A percentile compares a stretch with the other conserved stretches of the same genome.
phyloP scores from a whole-genome alignment of 2,329 filamentous ascomycete species.

The Paecilomyces variotii region DNA sequence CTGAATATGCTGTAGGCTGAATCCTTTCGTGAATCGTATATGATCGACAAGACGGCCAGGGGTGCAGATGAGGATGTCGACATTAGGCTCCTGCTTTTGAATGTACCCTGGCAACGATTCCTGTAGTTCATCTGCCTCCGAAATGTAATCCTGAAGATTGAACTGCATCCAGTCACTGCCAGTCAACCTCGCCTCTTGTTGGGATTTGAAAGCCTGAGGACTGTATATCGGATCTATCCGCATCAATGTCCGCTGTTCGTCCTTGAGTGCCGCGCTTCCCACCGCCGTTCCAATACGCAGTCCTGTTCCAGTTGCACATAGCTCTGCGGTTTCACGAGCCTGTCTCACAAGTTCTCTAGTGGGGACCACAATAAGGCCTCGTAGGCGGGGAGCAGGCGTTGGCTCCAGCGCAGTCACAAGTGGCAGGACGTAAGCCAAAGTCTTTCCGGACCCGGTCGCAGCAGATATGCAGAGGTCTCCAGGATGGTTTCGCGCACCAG shows the following conservation, averaged over 20 bases:
- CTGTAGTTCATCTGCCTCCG: constrained; percentile 31
- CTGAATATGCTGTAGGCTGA: constrained; percentile 66
- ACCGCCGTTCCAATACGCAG: constrained; percentile 75
- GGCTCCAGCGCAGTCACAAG: constrained; percentile 69
- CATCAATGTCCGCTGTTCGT: constrained; percentile 56
- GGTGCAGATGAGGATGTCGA: constrained; percentile 85
- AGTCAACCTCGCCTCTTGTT: constrained; percentile 35
- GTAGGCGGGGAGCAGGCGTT: constrained; percentile 56
- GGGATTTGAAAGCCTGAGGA: constrained; percentile 47
- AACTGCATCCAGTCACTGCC: constrained; percentile 42
- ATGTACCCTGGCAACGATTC: constrained; percentile 54
- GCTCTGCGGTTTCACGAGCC: constrained; percentile 68
- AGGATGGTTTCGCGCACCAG: constrained; percentile 50
- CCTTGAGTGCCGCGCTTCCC: constrained; percentile 66
- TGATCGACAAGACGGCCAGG: constrained; percentile 90
- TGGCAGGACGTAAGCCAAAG: constrained; percentile 80
- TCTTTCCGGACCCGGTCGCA: constrained; percentile 93
- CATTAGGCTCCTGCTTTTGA: constrained; percentile 57
- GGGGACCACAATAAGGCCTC: constrained; percentile 78
- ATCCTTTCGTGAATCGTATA: constrained; percentile 73
- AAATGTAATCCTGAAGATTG: constrained; percentile 38
- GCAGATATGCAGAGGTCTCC: constrained; percentile 87
- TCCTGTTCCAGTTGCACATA: constrained; percentile 62
- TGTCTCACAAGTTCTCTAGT: constrained; percentile 87
- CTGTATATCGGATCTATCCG: constrained; percentile 62